Evolutionary conservation across 2,329 filamentous ascomycete genomes (phyloP), one percentile per base, ranked within the genome.

Genomic region (Emmonsia crescens): DNA sequence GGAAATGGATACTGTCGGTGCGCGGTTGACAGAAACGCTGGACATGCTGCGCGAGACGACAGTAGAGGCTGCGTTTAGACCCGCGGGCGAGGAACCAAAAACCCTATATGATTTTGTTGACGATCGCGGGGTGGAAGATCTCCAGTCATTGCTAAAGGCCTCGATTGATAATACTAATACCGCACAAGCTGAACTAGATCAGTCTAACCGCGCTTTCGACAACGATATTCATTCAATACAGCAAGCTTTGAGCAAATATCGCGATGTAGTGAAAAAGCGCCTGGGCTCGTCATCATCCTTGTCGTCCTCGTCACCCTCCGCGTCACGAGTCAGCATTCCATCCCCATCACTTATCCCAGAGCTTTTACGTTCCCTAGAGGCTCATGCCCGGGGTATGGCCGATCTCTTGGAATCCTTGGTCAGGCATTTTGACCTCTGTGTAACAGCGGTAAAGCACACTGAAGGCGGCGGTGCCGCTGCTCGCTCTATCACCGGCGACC

Each of bases 341-440:
- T 70, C 73, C 6, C 68, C 72, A 24, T 75, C 79, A 0, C 68
- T 70, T 5, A 79, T 86, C 52, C 76, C 81, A 2, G 75, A 80
- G 4, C 77, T 85, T 49, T 77, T 89, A n/a, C 77, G 81, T 36
- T 78, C 80, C 2, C 80, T 96, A 42, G 85, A 92, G 65, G 80
- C 80, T 16, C 86, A 93, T 67, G 92, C 92, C 0, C 86, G 89
- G 64, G 85, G 87, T 68, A 93, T 95, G 85, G 93, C 92, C 5
- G 82, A 87, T 62, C 82, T 91, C 5, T 83, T 97, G 1, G 84
- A 90, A 61, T 91, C 88, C 0, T 79, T 97, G 3, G 91, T 91
- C 8, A 84, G 83, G 31, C 93, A 97, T 75, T 96, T 96, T 72
- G 93, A 97, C 73, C 84, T 96, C 66, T 96, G 93, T 73, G 89